Evolutionary conservation across 805 yeast genomes (phyloP).

Genomic region (Metschnikowia gelsemii): DNA sequence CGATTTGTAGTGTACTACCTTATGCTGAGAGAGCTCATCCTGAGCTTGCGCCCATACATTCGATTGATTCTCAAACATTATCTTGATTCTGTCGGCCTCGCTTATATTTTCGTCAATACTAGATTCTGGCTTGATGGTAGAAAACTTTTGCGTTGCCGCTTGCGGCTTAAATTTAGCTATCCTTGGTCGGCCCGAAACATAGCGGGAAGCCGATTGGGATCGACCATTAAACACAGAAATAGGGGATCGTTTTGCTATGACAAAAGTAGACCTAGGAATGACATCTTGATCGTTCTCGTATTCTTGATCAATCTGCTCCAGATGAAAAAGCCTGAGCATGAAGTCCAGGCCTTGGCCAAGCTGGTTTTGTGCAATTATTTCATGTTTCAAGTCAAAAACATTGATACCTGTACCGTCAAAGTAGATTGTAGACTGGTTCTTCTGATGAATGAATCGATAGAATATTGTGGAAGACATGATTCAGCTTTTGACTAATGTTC

Average conservation of each 20-base stretch:
- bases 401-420: constrained; percentile 98
- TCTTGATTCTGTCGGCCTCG: constrained; percentile 85
- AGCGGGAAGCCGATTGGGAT: constrained; percentile 50
- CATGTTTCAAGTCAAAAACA: constrained; percentile 90
- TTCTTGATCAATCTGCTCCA: constrained; percentile 57
- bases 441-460: constrained; percentile 83
- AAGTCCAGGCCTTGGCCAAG: constrained; percentile 84
- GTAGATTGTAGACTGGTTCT: constrained; percentile 69
- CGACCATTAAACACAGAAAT: constrained; percentile 32
- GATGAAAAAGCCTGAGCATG: constrained; percentile 66
- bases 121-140: constrained; percentile 13
- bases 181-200: constrained; percentile 69
- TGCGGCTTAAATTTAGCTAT: constrained; percentile 43
- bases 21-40: constrained; percentile 81
- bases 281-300: constrained; percentile 87
- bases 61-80: constrained; percentile 90
- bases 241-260: constrained; percentile 78
- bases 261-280: constrained; percentile 85
- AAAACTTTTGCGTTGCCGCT: constrained; percentile 20
- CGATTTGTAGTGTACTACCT: constrained; percentile 64
- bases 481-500: not conserved
- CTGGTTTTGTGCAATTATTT: constrained; percentile 77
- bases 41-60: constrained; percentile 96
- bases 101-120: constrained; percentile 46
- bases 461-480: constrained; percentile 92